phyloP scores from a whole-genome alignment of 2,329 filamentous ascomycete genomes.

The Aspergillus floridensis region DNA sequence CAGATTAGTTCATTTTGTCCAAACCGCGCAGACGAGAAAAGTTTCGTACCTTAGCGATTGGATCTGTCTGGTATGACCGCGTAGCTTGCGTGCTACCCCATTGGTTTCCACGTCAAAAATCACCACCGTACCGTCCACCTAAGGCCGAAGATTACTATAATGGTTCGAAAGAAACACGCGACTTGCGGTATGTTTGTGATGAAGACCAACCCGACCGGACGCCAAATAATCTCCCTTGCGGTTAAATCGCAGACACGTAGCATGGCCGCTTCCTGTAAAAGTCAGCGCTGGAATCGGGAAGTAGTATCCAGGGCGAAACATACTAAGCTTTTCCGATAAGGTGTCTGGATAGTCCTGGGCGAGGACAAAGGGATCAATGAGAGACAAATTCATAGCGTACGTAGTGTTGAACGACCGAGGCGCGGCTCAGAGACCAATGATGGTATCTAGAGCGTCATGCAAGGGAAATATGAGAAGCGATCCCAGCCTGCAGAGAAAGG shows the following conservation, averaged over 20 bases:
- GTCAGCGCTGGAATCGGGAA: constrained; percentile 9
- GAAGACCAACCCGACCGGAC: constrained; percentile 69
- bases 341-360: constrained; percentile 86
- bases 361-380: constrained; percentile 69
- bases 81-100: constrained; percentile 89
- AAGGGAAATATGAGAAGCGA: constrained; percentile 1
- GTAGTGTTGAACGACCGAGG: constrained; percentile 32
- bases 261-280: constrained; percentile 58
- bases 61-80: constrained; percentile 89
- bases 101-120: constrained; percentile 98
- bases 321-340: constrained; percentile 81
- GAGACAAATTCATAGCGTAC: constrained; percentile 63
- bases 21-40: not conserved
- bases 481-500: constrained; percentile 26
- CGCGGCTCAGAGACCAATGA: not conserved
- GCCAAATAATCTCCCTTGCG: constrained; percentile 92
- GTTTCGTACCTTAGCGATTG: constrained; percentile 68
- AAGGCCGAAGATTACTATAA: constrained; percentile 16
- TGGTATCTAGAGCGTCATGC: not conserved
- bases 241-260: constrained; percentile 77
- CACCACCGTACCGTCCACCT: constrained; percentile 84
- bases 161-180: not conserved
- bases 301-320: constrained; percentile 19
- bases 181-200: not conserved
- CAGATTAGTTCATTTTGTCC: constrained; percentile 5